Evolutionary conservation across 306 rosid species (phyloP), one percentile per base, ranked within the genome.

Genomic region (Hippophae gyantsensis): DNA sequence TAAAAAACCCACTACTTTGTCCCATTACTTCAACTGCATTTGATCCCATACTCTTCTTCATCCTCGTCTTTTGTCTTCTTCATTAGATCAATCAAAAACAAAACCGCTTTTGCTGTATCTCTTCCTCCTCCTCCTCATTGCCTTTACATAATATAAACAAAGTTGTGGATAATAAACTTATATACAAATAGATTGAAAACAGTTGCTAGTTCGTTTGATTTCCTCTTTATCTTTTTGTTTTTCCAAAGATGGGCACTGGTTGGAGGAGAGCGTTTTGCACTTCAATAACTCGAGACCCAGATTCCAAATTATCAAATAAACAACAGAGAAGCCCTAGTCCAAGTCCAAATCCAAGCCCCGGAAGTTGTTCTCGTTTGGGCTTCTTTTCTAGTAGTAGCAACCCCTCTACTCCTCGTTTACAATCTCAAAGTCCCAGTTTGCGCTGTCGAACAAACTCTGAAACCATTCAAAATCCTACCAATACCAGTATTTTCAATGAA

Each of bases 221-320:
- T 32, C 38, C 38, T 32, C 5, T 32, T 2, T 7, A 18, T 40
- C 56, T 49, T 65, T 60, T 52, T 61, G 8, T 46, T 69, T 12
- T 64, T 51, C 32, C 60, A 74, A 60, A 43, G 64, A 88, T 92
- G 99, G 95, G 94, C 40, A 88, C 90, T 7, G 90, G 97, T 48
- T 92, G 99, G 99, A 83, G 99, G 64, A 81, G 95, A 77, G 95
- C 95, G 8, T 92, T 92, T 61, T 92, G 99, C 75, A 82, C 93
- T 2, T 74, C 86, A 0, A 42, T 81, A 3, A 56, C 77, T 48
- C 78, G 90, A 11, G 90, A 86, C 71, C 77, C 85, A 27, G 86
- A 79, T 11, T 73, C 84, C 5, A 66, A 61, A 57, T 13, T 66
- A 13, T 66, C 95, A 0, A 84, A 83, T 48, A 32, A 32, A 4